A percentile compares a stretch with the other conserved stretches of the same genome.
Conservation (phyloP, 2,329 filamentous ascomycete species). For the Talaromyces amestolkiae region DNA sequence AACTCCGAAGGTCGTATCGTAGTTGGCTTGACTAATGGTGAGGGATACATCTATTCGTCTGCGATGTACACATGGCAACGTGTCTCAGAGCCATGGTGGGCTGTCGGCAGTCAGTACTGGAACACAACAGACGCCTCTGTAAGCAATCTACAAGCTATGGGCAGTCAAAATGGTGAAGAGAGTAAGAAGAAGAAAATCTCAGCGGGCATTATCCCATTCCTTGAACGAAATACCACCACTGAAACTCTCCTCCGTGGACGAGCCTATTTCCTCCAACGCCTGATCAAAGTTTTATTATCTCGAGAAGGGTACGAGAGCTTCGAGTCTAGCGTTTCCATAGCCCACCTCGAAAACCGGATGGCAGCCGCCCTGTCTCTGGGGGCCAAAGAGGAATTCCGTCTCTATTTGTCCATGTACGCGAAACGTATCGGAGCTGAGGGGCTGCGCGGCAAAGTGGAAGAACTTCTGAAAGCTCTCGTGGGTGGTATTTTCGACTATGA, state of each 20-base stretch:
- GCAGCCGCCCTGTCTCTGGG: constrained; percentile 82
- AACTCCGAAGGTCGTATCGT: constrained; percentile 84
- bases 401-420: constrained; percentile 97
- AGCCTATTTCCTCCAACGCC: constrained; percentile 83
- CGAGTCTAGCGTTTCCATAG: constrained; percentile 86
- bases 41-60: constrained; percentile 86
- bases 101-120: constrained; percentile 97
- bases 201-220: constrained; percentile 85
- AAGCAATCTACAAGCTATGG: constrained; percentile 71
- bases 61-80: constrained; percentile 90
- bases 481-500: constrained; percentile 64
- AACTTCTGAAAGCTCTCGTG: constrained; percentile 77
- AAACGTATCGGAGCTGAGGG: constrained; percentile 92
- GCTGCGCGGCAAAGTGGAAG: constrained; percentile 82
- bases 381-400: constrained; percentile 84
- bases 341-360: constrained; percentile 90
- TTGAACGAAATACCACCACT: constrained; percentile 92
- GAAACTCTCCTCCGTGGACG: constrained; percentile 89
- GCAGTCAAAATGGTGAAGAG: constrained; percentile 58
- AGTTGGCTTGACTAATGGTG: constrained; percentile 89
- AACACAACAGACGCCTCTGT: constrained; percentile 93
- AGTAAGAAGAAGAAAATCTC: constrained; percentile 61
- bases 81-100: constrained; percentile 97
- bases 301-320: constrained; percentile 90
- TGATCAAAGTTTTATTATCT: constrained; percentile 84